Conservation (phyloP, 768 basidiomycete genomes). For the Phylloporus sp. region DNA sequence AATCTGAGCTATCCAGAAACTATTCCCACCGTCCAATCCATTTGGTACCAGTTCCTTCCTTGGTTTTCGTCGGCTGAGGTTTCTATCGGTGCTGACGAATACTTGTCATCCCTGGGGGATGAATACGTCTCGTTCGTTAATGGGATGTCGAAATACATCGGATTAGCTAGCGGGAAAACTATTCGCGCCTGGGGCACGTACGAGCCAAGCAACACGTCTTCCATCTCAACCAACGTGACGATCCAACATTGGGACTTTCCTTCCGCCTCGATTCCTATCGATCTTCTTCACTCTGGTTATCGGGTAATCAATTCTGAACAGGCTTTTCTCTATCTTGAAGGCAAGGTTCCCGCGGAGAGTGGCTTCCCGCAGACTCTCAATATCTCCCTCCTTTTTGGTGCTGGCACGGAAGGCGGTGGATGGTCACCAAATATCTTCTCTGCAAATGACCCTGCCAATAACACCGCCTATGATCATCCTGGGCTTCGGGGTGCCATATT, state of each 20-base stretch:
- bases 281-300: conserved; percentile 34
- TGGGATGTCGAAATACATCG: conserved; percentile 38
- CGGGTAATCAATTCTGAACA: conserved; percentile 36
- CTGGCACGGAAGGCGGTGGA: conserved; percentile 24
- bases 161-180: conserved; percentile 29
- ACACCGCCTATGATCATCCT: conserved; percentile 26
- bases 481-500: conserved; percentile 35
- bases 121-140: conserved; percentile 43
- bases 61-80: conserved; percentile 40
- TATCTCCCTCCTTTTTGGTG: conserved; percentile 27
- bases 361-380: conserved; percentile 34
- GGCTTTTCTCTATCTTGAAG: conserved; percentile 36
- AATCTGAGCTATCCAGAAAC: conserved; percentile 41
- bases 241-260: conserved; percentile 45
- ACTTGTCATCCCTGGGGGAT: conserved; percentile 34
- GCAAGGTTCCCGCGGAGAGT: conserved; percentile 31
- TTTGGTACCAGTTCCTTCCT: conserved; percentile 41
- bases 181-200: conserved; percentile 43
- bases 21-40: conserved; percentile 38
- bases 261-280: conserved; percentile 29
- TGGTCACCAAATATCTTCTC: conserved; percentile 38
- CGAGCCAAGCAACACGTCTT: conserved; percentile 34
- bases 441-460: conserved; percentile 27
- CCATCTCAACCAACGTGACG: conserved; percentile 38
- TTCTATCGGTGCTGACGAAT: conserved; percentile 47